Base-by-base conservation (phyloP, 2,329 filamentous ascomycete genomes). In the Sporothrix sp. region DNA sequence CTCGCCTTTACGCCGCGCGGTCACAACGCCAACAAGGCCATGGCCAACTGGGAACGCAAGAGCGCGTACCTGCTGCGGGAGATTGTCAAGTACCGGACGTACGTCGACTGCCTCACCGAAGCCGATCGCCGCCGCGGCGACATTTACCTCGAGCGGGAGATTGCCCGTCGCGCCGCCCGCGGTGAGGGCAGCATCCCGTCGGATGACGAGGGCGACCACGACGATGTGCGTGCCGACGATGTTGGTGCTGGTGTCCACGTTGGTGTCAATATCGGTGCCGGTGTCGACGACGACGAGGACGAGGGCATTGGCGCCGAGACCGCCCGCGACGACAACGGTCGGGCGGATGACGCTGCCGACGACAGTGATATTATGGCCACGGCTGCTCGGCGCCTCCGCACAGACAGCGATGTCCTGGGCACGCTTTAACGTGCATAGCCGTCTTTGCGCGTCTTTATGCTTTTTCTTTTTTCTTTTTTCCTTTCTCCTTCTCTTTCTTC, bases 11-110 rank as follows among this genome's bases (percentile, higher is more conserved):
- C 87, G 13, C 85, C 88, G 3, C 80, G 89, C 27, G 85, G 91
- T 54, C 76, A 80, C 33, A 97, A 97, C 61, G 79, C 83, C 14
- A 73, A 72, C 55, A 90, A 85, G 66, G 88, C 91, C 14, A 91
- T 97, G 85, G 76, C 83, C 18, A 98, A 98, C 66, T 98, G 93
- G 91, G 90, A 98, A 71, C 82, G 85, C 62, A 97, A 97, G 71
- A 94, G 87, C 51, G 84, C 87, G 27, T 95, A 97, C 63, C 71
- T 98, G 36, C 74, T 97, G 11, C 76, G 87, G 32, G 93, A 98
- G 70, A 96, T 94, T 65, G 89, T 97, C 66, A 97, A 97, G 67
- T 97, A 95, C 69, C 76, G 85, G 54, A 97, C 90, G 0, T 98
- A 97, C 62, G 90, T 96, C 58, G 93, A 97, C 65, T 83, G 81